Base-by-base conservation (phyloP, 164 flowering plant genomes). In the Liquidambar formosana region DNA sequence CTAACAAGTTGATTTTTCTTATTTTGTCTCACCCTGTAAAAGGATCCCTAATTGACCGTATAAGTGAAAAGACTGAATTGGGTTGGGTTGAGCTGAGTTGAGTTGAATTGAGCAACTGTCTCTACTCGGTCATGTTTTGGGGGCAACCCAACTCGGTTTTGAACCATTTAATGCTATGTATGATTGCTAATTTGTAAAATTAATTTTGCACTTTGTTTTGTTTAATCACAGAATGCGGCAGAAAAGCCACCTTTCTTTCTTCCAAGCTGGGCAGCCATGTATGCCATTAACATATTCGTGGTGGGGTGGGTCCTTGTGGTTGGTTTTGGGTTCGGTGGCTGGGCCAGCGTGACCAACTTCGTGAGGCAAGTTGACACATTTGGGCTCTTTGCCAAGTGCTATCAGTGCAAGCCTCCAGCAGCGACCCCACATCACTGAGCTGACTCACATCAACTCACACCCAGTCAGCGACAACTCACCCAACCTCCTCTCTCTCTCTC, bases 271-370 rank as follows among this genome's bases (percentile, higher is more conserved):
- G 67, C 85, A 1, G 82, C 76, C 1, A 85, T 83, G 87, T 85
- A 73, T 18, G 81, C 59, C 60, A n/a, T 83, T 5, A 85, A 85
- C 69, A 26, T 71, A 0, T 85, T 85, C 60, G 43, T 85, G 5
- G 87, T 85, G 33, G 65, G 69, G 18, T 85, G 89, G 89, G 85
- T 85, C 16, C 19, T 81, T 0, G 71, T 85, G 0, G 79, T 85
- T 0, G 88, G 88, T 2, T 85, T 85, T 48, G 88, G 88, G 18
- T 85, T 82, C 73, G 88, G 88, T 8, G 88, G 88, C 4, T 85
- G 88, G 88, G 88, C 88, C 9, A 84, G 86, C 46, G 19, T 85
- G 78, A 73, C 75, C 47, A 85, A 83, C 61, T 85, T 85, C 48
- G 77, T 83, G 6, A 71, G 43, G 44, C 89, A 85, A 74, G 76